Conservation (phyloP, 192 early-diverging fungal genomes). For the Rhizophlyctis rosea region DNA sequence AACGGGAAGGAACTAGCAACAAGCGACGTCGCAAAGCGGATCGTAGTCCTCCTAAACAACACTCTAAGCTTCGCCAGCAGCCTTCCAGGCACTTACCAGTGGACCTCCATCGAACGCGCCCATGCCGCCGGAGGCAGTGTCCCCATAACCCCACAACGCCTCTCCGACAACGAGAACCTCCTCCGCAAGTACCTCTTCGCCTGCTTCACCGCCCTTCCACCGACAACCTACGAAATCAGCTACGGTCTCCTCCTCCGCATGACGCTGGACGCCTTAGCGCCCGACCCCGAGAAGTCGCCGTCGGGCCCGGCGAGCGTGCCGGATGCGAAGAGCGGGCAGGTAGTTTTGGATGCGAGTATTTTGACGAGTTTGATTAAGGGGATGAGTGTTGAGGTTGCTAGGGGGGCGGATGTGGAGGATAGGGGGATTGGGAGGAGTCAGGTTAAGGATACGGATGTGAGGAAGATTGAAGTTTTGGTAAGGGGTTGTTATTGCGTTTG, state of each 20-base stretch:
- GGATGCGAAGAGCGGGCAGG: conserved; percentile 1
- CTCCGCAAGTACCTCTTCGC: conserved; percentile 65
- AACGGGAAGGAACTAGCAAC: conserved; percentile 62
- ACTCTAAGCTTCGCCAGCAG: conserved; percentile 58
- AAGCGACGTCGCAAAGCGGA: conserved; percentile 73
- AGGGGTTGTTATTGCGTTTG: conserved; percentile 1
- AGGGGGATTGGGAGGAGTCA: conserved; percentile 25
- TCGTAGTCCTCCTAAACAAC: conserved; percentile 72
- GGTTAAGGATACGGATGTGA: conserved; percentile 35
- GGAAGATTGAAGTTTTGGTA: conserved; percentile 44
- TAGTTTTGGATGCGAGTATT: too few relatives aligned
- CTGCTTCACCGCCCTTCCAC: conserved; percentile 61
- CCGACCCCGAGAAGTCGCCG: conserved; percentile 42
- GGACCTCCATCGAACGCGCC: too few relatives aligned
- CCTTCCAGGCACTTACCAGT: conserved; percentile 48
- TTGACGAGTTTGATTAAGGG: conserved; percentile 37
- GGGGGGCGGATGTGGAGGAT: conserved; percentile 29
- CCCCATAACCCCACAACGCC: conserved; percentile 26
- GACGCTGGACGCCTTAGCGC: conserved; percentile 42
- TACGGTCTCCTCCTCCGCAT: conserved; percentile 34
- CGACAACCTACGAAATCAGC: conserved; percentile 48
- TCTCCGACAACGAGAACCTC: conserved; percentile 57
- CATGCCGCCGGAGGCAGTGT: conserved; percentile 28
- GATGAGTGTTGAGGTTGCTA: conserved; percentile 21
- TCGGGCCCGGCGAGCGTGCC: conserved; percentile 1